Base-by-base conservation (phyloP, 768 basidiomycete species). In the Xanthoconium purpureum region DNA sequence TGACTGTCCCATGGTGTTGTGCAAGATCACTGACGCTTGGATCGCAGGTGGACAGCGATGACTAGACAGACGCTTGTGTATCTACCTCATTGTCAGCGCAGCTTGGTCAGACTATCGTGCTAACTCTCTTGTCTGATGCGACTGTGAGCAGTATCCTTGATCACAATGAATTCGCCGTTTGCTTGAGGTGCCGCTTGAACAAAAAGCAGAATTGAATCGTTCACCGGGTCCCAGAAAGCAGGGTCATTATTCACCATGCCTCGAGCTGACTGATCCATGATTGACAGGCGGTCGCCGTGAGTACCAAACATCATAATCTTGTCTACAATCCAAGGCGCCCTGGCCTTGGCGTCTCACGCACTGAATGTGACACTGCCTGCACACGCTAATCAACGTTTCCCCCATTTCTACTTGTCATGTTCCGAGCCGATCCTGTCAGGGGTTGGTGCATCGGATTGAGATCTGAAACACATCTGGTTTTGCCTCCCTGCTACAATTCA, bases 31-130 rank as follows among this genome's bases (percentile, higher is more conserved):
- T 58, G 3, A 56, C 4, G 3, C 17, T 14, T 15, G 33, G 24
- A 54, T 35, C n/a, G 10, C 40, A 70, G 59, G 38, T 66, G 18
- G 71, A 71, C 32, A 73, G 70, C 33, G 71, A 71, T 54, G 70
- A 62, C 9, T 66, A 66, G 54, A 57, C 24, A 42, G 13, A 13
- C 2, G 18, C 42, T 15, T 56, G 33, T 40, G 24, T 30, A 36
- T 42, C 37, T 17, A 13, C 32, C 24, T 28, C 53, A 39, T 12
- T 40, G 30, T 20, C 18, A 33, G 2, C 38, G 28, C 42, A 36
- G 3, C 15, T 30, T 33, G 29, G 38, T 43, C 30, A 37, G 39
- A 10, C 17, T 18, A n/a, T 43, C 18, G 6, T 30, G 35, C 30
- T 28, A 47, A 32, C 13, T 29, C 10, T 51, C 28, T 11, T 52